Evolutionary conservation across 1,284 basidiomycete genomes (phyloP), one percentile per base, ranked within the genome.

Genomic region (Tetrapyrgos nigripes): DNA sequence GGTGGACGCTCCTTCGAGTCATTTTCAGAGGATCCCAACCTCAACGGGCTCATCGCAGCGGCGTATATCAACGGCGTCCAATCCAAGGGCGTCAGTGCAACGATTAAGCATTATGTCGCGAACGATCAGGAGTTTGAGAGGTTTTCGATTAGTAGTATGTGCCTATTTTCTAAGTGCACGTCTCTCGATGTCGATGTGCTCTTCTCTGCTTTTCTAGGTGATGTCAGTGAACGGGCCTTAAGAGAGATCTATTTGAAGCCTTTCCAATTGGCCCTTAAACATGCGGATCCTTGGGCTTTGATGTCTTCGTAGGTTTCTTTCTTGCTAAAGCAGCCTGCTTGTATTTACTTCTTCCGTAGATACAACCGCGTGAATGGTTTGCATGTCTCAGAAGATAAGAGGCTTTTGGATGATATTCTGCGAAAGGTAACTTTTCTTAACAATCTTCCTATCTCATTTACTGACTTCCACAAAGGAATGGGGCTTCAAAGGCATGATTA

Each of bases 181-280:
- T 53, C 31, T 19, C 19, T 13, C 4, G 13, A 23, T 54, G n/a
- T 52, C 55, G n/a, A n/a, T n/a, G n/a, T n/a, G n/a, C n/a, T 26
- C 11, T 24, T 47, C n/a, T 21, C 26, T 3, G 23, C n/a, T 17
- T 21, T 8, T 31, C 55, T 67, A 78, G 77, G 78, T 49, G 79
- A 81, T 44, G 73, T 87, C 50, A 79, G 79, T 65, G 81, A 83
- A 63, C 77, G 84, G 26, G 81, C 84, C 2, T 68, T 87, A 27
- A 79, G 82, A 26, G 85, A 87, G 69, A 80, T 87, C 62, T 87
- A 86, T 70, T 74, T 86, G 55, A 79, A 73, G 64, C 80, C 71
- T 8, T 81, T 79, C 67, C 77, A 79, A 68, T 73, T 79, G 31
- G 78, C 78, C 3, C 72, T 81, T 55, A 77, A 76, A 60, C 61